A percentile compares a stretch with the other conserved stretches of the same genome.
Conservation (phyloP, 2,329 filamentous ascomycete species). For the Exophiala sp. region DNA sequence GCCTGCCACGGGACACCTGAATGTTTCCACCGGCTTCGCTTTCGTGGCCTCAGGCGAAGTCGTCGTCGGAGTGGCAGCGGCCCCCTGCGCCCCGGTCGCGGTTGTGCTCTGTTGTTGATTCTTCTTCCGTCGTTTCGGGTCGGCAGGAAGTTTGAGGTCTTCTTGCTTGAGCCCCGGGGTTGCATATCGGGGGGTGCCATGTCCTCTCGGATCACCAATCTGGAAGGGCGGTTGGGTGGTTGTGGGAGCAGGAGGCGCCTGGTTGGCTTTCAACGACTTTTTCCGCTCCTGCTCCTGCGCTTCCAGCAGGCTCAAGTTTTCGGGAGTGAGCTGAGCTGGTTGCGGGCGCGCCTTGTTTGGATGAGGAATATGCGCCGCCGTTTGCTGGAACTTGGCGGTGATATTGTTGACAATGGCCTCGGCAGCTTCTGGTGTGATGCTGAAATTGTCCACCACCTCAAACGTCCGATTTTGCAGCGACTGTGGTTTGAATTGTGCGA, state of each 20-base stretch:
- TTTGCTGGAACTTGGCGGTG: conserved; percentile 37
- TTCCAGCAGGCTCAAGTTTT: conserved; percentile 24
- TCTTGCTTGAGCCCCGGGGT: conserved; percentile 49
- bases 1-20: conserved; percentile 48
- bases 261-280: conserved; percentile 35
- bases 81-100: conserved; percentile 29
- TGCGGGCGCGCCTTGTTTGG: conserved; percentile 42
- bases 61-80: conserved; percentile 27
- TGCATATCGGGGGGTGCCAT: conserved; percentile 38
- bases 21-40: conserved; percentile 41
- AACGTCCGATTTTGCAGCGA: conserved; percentile 36
- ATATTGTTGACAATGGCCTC: conserved; percentile 36
- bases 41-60: conserved; percentile 36
- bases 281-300: conserved; percentile 31
- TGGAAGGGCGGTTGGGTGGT: conserved; percentile 52
- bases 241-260: conserved; percentile 45
- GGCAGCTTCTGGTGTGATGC: conserved; percentile 38
- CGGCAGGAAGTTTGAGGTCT: conserved; percentile 52
- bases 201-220: conserved; percentile 40
- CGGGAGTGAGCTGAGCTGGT: conserved; percentile 19
- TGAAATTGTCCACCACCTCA: conserved; percentile 39
- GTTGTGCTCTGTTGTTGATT: conserved; percentile 32
- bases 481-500: conserved; percentile 41
- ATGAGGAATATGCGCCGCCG: conserved; percentile 42
- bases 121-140: conserved; percentile 52